Conservation (phyloP, 345 rosid genomes). For the Capsella bursapastoris region DNA sequence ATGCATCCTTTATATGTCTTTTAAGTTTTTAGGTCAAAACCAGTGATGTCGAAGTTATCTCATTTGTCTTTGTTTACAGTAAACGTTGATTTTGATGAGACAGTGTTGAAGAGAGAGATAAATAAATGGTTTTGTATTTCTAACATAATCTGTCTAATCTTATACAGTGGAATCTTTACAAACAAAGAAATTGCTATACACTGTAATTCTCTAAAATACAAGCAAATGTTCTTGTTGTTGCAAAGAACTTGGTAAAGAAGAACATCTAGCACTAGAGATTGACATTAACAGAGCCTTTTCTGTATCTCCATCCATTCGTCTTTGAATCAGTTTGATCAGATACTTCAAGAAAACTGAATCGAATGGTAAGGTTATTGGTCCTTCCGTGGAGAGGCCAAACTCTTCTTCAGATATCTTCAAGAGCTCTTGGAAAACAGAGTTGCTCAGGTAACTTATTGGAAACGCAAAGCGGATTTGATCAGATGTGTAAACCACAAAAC, state of each 20-base stretch:
- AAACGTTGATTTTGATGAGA: neutral
- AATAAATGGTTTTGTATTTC: neutral
- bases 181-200: neutral
- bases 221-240: conserved; percentile 17
- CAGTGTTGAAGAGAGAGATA: neutral
- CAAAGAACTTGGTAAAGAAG: conserved; percentile 1
- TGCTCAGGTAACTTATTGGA: conserved; percentile 36
- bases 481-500: conserved; percentile 46
- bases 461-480: conserved; percentile 24
- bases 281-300: conserved; percentile 38
- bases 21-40: neutral
- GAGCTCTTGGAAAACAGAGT: conserved; percentile 43
- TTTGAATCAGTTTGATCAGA: conserved; percentile 25
- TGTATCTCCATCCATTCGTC: conserved; percentile 12
- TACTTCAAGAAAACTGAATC: conserved; percentile 42
- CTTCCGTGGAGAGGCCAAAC: conserved; percentile 36
- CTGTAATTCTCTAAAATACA: conserved; percentile 25
- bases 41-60: neutral
- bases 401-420: conserved; percentile 51
- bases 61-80: neutral
- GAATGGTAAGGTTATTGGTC: conserved; percentile 44
- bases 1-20: neutral
- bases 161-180: neutral
- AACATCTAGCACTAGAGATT: conserved; percentile 27
- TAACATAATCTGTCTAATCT: neutral